Conservation (phyloP, 1,284 basidiomycete genomes). For the Cutaneotrichosporon mucoides region DNA sequence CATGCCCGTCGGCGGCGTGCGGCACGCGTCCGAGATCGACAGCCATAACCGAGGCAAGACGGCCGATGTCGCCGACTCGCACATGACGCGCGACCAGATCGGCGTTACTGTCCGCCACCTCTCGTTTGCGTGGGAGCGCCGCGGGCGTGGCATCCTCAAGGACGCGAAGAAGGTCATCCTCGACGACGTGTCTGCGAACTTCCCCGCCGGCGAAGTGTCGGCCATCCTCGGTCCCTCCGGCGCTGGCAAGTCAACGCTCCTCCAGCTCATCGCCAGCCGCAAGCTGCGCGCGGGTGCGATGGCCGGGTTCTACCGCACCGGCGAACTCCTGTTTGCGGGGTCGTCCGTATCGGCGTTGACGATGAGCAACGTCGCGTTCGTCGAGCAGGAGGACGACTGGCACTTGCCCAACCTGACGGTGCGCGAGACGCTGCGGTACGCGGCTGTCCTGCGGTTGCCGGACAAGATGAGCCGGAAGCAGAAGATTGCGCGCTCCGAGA, state of each 20-base stretch:
- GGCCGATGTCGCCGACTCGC: slow-evolving; percentile 42
- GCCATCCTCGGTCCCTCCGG: slow-evolving; percentile 52
- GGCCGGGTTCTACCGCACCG: slow-evolving; percentile 41
- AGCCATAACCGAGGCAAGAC: slow-evolving; percentile 42
- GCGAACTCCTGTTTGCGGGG: slow-evolving; percentile 47
- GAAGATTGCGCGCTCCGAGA: slow-evolving; percentile 54
- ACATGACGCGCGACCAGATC: slow-evolving; percentile 47
- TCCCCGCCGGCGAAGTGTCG: slow-evolving; percentile 52
- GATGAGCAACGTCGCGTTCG: slow-evolving; percentile 52
- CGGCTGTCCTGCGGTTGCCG: slow-evolving; percentile 54
- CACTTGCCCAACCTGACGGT: slow-evolving; percentile 54
- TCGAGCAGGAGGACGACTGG: slow-evolving; percentile 56
- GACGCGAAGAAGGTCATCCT: slow-evolving; percentile 48
- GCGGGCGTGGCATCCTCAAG: slow-evolving; percentile 28
- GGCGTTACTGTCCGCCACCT: slow-evolving; percentile 45
- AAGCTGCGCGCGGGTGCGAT: slow-evolving; percentile 42
- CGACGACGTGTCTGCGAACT: slow-evolving; percentile 48
- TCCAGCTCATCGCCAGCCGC: slow-evolving; percentile 53
- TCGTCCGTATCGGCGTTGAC: slow-evolving; percentile 28
- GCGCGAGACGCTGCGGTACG: slow-evolving; percentile 51
- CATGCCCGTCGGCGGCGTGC: slow-evolving; percentile 49
- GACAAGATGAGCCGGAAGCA: slow-evolving; percentile 48
- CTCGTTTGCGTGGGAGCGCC: slow-evolving; percentile 39
- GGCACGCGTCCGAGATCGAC: slow-evolving; percentile 47
- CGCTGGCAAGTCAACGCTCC: slow-evolving; percentile 52